Evolutionary conservation across 192 early-diverging fungal genomes (phyloP).

Genomic region (Coemansia asiatica): DNA sequence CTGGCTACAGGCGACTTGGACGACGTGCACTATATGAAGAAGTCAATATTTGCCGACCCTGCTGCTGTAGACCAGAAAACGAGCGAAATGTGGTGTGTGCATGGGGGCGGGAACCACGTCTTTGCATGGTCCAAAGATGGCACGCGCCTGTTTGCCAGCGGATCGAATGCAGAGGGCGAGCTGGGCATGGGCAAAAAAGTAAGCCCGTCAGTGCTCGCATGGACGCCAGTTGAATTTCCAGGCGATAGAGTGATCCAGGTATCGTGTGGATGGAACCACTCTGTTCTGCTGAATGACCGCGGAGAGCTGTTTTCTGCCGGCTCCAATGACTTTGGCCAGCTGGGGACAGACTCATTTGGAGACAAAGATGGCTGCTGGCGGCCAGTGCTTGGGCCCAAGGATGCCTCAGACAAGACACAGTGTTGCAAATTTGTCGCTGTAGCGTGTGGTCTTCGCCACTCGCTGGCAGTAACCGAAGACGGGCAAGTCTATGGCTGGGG

Average conservation of each 20-base stretch:
- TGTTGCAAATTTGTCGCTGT: slow-evolving; percentile 46
- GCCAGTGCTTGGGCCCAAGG: neutral
- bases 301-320: slow-evolving; percentile 33
- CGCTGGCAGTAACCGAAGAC: slow-evolving; percentile 53
- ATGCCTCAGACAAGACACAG: neutral
- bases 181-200: slow-evolving; percentile 6
- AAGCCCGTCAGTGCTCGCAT: neutral
- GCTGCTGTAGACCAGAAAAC: neutral
- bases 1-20: slow-evolving; percentile 33
- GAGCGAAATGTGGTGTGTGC: slow-evolving; percentile 5
- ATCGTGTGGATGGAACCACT: slow-evolving; percentile 54
- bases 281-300: slow-evolving; percentile 22
- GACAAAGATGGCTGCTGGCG: neutral
- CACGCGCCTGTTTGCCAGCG: slow-evolving; percentile 20
- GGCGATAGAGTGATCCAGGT: slow-evolving; percentile 14
- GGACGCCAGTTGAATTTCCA: slow-evolving; percentile 20
- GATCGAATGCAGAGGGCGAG: slow-evolving; percentile 42
- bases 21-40: slow-evolving; percentile 22
- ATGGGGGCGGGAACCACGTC: slow-evolving; percentile 53
- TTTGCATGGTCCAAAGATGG: slow-evolving; percentile 28
- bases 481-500: slow-evolving; percentile 63
- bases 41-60: slow-evolving; percentile 2
- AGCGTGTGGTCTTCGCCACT: slow-evolving; percentile 67
- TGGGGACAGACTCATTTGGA: slow-evolving; percentile 9
- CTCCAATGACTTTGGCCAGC: slow-evolving; percentile 33